phyloP scores from a whole-genome alignment of 345 rosid genomes.

The Bruguiera sexangula region DNA sequence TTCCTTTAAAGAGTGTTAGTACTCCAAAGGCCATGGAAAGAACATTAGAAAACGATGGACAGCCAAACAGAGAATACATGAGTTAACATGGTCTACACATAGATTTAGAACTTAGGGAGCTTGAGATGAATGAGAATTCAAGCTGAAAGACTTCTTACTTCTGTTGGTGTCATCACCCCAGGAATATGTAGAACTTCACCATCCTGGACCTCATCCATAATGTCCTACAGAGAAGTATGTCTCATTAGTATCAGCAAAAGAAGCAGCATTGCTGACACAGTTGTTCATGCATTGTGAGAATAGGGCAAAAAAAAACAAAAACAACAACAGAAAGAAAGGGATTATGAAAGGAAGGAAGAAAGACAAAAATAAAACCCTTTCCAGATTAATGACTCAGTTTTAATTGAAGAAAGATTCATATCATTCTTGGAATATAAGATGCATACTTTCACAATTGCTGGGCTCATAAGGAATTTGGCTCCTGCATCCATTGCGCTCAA shows the following conservation, averaged over 20 bases:
- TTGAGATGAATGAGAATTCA: neutral
- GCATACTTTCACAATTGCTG: conserved; percentile 43
- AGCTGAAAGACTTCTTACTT: conserved; percentile 34
- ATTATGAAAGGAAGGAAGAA: neutral
- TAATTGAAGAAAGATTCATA: neutral
- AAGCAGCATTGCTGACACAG: neutral
- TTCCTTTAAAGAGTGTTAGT: too few relatives aligned
- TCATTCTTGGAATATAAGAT: neutral
- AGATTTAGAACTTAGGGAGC: too few relatives aligned
- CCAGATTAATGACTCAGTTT: neutral
- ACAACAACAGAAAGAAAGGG: neutral
- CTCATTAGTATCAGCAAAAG: neutral
- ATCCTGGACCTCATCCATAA: conserved; percentile 33
- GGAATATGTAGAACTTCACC: conserved; percentile 48
- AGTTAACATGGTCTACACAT: too few relatives aligned
- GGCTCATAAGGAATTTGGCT: conserved; percentile 64
- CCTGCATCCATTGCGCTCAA: conserved; percentile 38
- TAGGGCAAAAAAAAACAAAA: neutral
- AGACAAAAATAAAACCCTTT: neutral
- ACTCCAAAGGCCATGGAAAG: too few relatives aligned
- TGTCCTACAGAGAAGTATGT: conserved; percentile 32
- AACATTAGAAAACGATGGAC: neutral
- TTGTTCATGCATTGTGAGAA: neutral
- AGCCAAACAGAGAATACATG: neutral
- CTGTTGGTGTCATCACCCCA: conserved; percentile 66